A percentile compares a stretch with the other conserved stretches of the same genome.
Evolutionary conservation across 2,329 filamentous ascomycete species (phyloP).

Genomic region (Ceratocystis ficicola): DNA sequence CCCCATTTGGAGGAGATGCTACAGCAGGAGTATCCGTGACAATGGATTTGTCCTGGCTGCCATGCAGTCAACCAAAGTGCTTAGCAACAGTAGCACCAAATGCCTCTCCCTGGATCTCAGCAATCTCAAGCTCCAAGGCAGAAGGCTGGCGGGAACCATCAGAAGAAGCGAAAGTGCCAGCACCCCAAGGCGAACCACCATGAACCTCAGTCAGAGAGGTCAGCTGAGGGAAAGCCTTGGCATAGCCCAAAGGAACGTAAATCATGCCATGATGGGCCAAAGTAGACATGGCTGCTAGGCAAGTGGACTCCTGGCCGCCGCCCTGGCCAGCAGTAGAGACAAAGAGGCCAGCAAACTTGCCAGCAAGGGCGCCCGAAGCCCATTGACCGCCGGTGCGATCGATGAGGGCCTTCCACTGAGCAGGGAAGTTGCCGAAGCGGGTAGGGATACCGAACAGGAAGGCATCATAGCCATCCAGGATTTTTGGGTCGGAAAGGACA

Average conservation of each 20-base stretch:
- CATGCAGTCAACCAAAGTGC: constrained; percentile 68
- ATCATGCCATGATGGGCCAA: constrained; percentile 87
- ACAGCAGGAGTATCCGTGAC: constrained; percentile 23
- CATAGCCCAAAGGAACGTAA: constrained; percentile 92
- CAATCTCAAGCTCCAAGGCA: constrained; percentile 63
- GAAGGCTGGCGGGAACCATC: constrained; percentile 79
- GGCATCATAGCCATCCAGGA: constrained; percentile 66
- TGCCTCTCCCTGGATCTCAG: constrained; percentile 66
- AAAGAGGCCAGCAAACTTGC: constrained; percentile 88
- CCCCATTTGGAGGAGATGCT: constrained; percentile 15
- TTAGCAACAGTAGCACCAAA: constrained; percentile 72
- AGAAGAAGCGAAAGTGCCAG: constrained; percentile 68
- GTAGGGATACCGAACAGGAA: constrained; percentile 93
- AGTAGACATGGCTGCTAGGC: constrained; percentile 68
- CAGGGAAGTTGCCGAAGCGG: constrained; percentile 91
- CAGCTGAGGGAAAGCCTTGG: constrained; percentile 59
- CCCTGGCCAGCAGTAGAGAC: constrained; percentile 72
- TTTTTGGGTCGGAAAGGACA: constrained; percentile 44
- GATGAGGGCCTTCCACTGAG: constrained; percentile 90
- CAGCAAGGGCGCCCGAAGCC: constrained; percentile 61
- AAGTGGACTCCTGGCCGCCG: constrained; percentile 88
- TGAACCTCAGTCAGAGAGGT: constrained; percentile 65
- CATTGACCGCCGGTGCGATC: constrained; percentile 82
- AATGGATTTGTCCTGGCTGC: constrained; percentile 31
- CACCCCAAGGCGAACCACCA: constrained; percentile 85